Conservation (phyloP, 2,329 filamentous ascomycete species). For the Leptographium wingfieldii region DNA sequence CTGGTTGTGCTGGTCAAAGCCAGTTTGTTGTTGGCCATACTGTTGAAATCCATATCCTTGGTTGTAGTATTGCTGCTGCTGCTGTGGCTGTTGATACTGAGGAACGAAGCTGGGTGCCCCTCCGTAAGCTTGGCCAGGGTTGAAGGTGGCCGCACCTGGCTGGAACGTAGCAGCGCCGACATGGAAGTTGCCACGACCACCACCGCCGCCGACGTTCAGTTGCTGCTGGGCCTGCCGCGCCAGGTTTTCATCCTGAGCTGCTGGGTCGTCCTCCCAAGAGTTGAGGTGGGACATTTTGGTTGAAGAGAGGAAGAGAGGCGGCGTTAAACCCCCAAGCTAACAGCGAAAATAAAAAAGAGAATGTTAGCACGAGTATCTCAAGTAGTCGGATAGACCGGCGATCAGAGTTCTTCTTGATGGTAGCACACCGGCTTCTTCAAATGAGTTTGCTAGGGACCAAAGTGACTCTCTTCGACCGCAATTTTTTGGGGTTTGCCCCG, state of each 20-base stretch:
- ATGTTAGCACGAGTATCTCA: neutral
- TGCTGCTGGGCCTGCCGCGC: conserved; percentile 64
- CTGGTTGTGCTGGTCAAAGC: conserved; percentile 34
- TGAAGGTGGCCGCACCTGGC: conserved; percentile 56
- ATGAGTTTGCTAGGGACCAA: neutral
- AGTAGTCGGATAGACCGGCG: neutral
- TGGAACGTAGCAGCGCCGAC: conserved; percentile 60
- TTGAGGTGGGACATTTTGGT: conserved; percentile 53
- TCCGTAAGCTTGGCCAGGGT: conserved; percentile 46
- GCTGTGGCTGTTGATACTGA: conserved; percentile 13
- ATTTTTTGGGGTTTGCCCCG: conserved; percentile 7
- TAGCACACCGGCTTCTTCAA: neutral
- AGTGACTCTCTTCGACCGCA: neutral
- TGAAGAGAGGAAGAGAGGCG: neutral
- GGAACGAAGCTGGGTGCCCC: conserved; percentile 33
- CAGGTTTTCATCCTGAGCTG: conserved; percentile 65
- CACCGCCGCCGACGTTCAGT: conserved; percentile 50
- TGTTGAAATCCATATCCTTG: conserved; percentile 22
- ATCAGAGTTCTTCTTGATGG: neutral
- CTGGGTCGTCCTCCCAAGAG: conserved; percentile 86
- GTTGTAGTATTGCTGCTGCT: conserved; percentile 12
- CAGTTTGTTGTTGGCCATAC: conserved; percentile 30
- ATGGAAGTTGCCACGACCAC: conserved; percentile 33
- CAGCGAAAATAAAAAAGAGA: neutral
- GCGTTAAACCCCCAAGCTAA: neutral